These are phyloP conservation scores for Umbellularia californica DNA, from an alignment of 164 flowering plant species.

Conservation along the genomic window DNA sequence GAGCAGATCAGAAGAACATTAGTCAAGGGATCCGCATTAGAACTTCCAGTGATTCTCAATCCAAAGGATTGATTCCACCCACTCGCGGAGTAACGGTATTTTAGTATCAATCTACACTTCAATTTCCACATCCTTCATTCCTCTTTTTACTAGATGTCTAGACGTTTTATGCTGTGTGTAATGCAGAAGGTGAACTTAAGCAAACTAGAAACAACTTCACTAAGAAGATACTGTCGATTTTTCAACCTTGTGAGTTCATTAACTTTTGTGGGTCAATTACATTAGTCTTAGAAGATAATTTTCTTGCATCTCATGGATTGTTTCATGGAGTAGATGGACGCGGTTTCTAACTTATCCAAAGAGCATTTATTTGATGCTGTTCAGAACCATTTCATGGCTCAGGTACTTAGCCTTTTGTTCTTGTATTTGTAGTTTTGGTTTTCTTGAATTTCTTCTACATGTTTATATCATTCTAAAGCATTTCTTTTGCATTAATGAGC, in stretches of 20 bases:
- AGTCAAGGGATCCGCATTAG: slow-evolving; percentile 46
- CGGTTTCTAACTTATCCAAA: slow-evolving; percentile 74
- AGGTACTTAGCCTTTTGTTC: slow-evolving; percentile 39
- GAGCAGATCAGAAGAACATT: slow-evolving; percentile 63
- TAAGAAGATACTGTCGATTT: slow-evolving; percentile 90
- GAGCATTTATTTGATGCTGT: slow-evolving; percentile 83
- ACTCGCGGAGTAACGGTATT: slow-evolving; percentile 48
- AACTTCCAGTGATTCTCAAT: slow-evolving; percentile 70
- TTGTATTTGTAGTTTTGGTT: background rate
- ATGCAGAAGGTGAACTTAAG: slow-evolving; percentile 82
- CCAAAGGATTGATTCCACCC: slow-evolving; percentile 60
- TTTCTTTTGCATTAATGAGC: too few relatives aligned
- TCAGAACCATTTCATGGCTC: slow-evolving; percentile 90
- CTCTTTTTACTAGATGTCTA: background rate
- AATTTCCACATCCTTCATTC: background rate
- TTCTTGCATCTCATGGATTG: background rate
- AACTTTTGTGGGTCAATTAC: too few relatives aligned
- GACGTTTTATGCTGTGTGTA: background rate
- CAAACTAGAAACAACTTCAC: slow-evolving; percentile 78
- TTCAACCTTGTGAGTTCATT: slow-evolving; percentile 75
- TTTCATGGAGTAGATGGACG: slow-evolving; percentile 48
- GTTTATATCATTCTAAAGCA: too few relatives aligned
- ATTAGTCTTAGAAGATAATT: background rate
- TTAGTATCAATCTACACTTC: background rate
- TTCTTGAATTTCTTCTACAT: background rate